Conservation (phyloP, 108 stramenopile species). For the Cyclotella baltica region DNA sequence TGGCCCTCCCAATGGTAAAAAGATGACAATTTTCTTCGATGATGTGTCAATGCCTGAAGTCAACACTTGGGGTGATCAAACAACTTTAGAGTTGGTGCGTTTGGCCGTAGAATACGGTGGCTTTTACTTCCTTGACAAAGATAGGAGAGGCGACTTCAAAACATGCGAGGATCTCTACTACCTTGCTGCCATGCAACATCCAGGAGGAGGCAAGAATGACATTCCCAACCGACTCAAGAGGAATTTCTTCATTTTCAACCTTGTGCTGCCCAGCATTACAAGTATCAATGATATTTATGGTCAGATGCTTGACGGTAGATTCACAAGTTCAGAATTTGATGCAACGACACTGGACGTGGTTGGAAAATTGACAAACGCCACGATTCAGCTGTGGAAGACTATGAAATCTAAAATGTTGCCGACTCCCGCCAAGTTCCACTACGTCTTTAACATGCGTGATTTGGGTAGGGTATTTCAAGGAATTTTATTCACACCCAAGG, state of each 20-base stretch:
- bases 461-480: slow-evolving; percentile 92
- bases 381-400: slow-evolving; percentile 80
- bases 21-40: slow-evolving; percentile 94
- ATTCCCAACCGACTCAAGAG: slow-evolving; percentile 93
- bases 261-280: slow-evolving; percentile 88
- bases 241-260: slow-evolving; percentile 92
- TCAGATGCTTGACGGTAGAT: slow-evolving; percentile 87
- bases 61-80: slow-evolving; percentile 94
- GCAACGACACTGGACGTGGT: slow-evolving; percentile 60
- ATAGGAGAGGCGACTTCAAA: slow-evolving; percentile 93
- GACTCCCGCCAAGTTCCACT: slow-evolving; percentile 94
- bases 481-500: slow-evolving; percentile 84
- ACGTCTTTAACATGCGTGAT: slow-evolving; percentile 94
- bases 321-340: slow-evolving; percentile 68
- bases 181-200: slow-evolving; percentile 91
- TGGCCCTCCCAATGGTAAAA: slow-evolving; percentile 91
- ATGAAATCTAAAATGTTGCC: slow-evolving; percentile 92
- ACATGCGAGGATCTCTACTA: slow-evolving; percentile 89
- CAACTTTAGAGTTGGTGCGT: slow-evolving; percentile 89
- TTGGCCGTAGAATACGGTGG: slow-evolving; percentile 85
- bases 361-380: slow-evolving; percentile 77
- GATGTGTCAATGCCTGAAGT: slow-evolving; percentile 93
- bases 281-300: slow-evolving; percentile 95
- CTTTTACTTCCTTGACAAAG: slow-evolving; percentile 93
- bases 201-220: slow-evolving; percentile 92